Evolutionary conservation across 495 filamentous ascomycete genomes (phyloP).

Genomic region (Trichoderma erinaceum): DNA sequence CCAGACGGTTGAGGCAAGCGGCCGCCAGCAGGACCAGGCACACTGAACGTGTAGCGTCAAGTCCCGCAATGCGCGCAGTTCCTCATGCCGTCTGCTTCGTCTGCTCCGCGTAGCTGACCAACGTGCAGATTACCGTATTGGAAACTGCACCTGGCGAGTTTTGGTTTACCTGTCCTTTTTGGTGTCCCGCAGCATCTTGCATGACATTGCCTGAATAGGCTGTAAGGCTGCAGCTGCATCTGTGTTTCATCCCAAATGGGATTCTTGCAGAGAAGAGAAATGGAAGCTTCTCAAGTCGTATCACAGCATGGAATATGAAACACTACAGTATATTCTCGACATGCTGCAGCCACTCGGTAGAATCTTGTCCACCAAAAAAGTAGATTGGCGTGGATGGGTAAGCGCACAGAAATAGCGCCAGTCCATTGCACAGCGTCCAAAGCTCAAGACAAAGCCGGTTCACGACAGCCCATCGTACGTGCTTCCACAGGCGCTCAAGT

Average conservation of each 20-base stretch:
- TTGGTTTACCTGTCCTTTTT: not conserved
- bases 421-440: not conserved
- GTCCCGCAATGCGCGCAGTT: not conserved
- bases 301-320: not conserved
- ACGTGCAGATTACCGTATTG: not conserved
- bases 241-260: not conserved
- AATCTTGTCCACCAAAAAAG: not conserved
- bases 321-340: not conserved
- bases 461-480: not conserved
- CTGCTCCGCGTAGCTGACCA: not conserved
- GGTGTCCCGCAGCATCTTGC: constrained; percentile 2
- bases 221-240: not conserved
- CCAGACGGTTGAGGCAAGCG: not conserved
- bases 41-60: not conserved
- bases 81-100: not conserved
- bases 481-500: not conserved
- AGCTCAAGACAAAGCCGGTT: not conserved
- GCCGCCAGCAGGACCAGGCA: not conserved
- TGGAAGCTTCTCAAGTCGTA: not conserved
- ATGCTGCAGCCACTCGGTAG: not conserved
- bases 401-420: not conserved
- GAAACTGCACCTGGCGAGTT: not conserved
- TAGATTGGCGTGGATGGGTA: not conserved
- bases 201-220: not conserved
- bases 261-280: not conserved